Base-by-base conservation (phyloP, 805 yeast genomes). In the Ascoidea asiatica region DNA sequence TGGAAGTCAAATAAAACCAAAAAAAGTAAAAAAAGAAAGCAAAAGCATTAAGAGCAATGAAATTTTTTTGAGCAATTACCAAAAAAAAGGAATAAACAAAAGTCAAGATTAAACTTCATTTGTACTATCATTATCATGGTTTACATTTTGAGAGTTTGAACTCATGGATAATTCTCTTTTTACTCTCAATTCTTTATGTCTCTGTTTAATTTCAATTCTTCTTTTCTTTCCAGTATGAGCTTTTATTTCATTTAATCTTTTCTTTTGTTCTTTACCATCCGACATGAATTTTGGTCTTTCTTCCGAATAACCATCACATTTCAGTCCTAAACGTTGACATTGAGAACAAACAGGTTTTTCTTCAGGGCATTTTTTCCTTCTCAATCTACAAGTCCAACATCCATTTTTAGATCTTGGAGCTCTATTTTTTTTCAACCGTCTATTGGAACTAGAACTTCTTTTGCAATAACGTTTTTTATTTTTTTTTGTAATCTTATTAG, bases 321-420 rank as follows among this genome's bases (percentile, higher is more conserved):
- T 54, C 19, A 82, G 56, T 5, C 76, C 75, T 19, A 82, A 63
- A 42, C 79, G 61, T 2, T 52, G 52, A 58, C 92, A 82, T 50
- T 75, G 77, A 5, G 56, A 54, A 56, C 92, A 82, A 4, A 46
- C 53, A 1, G 89, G 88, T 50, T 65, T 68, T 47, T 75, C 75
- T 53, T 77, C 86, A 1, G 84, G 73, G 54, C 90, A 82, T 50
- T 79, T 75, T 57, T 82, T 82, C 50, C 84, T 78, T 37, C 92
- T 67, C 17, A 80, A 59, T 46, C 89, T 61, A 56, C 90, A 82
- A 5, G 85, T 82, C 90, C 90, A 82, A 55, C 92, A 82, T 0
- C 89, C 89, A 23, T 65, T 64, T 48, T 70, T 71, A 1, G 79
- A 73, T 42, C 81, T 59, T 19, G 64, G 56, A 7, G 58, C 55